These are phyloP conservation scores for Penicillium paxilli DNA, from an alignment of 495 filamentous ascomycete genomes.

Conservation along the genomic window DNA sequence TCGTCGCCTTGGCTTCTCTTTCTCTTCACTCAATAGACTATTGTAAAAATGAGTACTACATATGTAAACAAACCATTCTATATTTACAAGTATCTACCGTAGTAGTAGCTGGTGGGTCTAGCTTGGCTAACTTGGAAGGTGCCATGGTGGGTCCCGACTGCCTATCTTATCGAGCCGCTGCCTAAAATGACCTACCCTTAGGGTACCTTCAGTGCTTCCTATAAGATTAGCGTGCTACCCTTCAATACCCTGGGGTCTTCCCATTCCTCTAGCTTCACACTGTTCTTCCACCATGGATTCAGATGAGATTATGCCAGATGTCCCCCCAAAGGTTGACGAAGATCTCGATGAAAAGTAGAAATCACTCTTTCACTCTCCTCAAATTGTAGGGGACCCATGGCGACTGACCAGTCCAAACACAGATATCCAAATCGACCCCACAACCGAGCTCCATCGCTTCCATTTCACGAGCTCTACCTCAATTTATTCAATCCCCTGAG, in stretches of 20 bases:
- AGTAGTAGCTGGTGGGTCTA: too few relatives aligned
- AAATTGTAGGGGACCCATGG: too few relatives aligned
- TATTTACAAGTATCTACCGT: background rate
- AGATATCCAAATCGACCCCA: conserved; percentile 83
- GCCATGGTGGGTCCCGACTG: too few relatives aligned
- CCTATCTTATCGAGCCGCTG: too few relatives aligned
- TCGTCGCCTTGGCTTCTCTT: too few relatives aligned
- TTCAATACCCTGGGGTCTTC: conserved; percentile 15
- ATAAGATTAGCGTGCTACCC: too few relatives aligned
- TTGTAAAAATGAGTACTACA: too few relatives aligned
- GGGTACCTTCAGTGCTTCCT: background rate
- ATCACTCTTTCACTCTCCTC: background rate
- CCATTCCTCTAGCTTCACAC: conserved; percentile 21
- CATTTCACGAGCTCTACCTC: conserved; percentile 78
- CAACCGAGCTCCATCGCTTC: conserved; percentile 75
- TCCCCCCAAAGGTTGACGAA: conserved; percentile 30
- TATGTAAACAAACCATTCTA: too few relatives aligned
- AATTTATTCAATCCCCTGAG: conserved; percentile 85
- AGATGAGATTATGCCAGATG: conserved; percentile 39
- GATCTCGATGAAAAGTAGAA: conserved; percentile 67
- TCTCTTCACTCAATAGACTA: too few relatives aligned
- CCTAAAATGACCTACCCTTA: too few relatives aligned
- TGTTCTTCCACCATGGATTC: conserved; percentile 40
- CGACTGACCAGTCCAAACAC: conserved; percentile 22
- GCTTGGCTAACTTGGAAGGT: too few relatives aligned